Base-by-base conservation (phyloP, 306 rosid species). In the Gynostemma pentaphyllum region DNA sequence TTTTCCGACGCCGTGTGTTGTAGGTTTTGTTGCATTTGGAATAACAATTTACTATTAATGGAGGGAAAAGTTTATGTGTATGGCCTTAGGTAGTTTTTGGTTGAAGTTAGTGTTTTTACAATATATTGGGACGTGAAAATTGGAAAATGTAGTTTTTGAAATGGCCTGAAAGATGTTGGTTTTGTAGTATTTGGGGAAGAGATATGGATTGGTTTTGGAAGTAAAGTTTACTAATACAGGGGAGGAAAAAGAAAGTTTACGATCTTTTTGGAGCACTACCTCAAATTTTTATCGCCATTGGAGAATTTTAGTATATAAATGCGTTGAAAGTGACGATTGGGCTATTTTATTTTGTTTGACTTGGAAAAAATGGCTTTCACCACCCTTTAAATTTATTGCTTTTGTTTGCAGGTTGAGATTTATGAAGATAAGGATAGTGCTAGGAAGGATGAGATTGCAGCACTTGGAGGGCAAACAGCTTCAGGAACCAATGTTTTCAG, bases 361-460 rank as follows among this genome's bases (percentile, higher is more conserved):
- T 34, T 56, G 16, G 29, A 45, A 56, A 18, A 28, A 56, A 16
- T 34, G 64, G 19, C 4, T 32, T 55, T 16, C 32, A 32, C 27
- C 8, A 11, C n/a, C n/a, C n/a, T n/a, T n/a, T n/a, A n/a, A n/a
- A n/a, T n/a, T 75, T 47, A 54, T 52, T 68, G 15, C 57, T 52
- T 11, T n/a, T 66, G 5, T 36, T 18, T 51, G 54, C 75, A 92
- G 98, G 75, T 82, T 81, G 95, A 83, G 67, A 79, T 82, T 49
- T 88, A 92, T 27, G 96, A 86, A 47, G 99, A 92, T 56, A 81
- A 76, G 37, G 99, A 88, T 70, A 76, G 16, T 80, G 95, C 96
- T 0, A 82, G 99, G 81, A 88, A 86, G 80, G 99, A 88, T 67
- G 99, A 92, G 80, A 86, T 92, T 81, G 95, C 94, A 13, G 95